Base-by-base conservation (phyloP, 2,329 filamentous ascomycete species). In the Diaporthe citri region DNA sequence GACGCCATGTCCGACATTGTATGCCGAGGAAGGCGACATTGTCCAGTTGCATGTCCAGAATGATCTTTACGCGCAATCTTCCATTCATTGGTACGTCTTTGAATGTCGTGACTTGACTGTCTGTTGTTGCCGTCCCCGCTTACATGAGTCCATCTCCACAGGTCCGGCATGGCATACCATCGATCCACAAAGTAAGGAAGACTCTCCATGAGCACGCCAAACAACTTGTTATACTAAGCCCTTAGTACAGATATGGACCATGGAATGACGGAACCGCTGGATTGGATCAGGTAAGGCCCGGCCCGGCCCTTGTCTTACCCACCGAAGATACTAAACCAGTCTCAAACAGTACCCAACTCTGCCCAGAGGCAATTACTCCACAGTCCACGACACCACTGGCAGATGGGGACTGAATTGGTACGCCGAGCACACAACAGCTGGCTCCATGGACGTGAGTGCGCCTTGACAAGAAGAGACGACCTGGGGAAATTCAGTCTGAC, bases 261-360 rank as follows among this genome's bases (percentile, higher is more conserved):
- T 77, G 76, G 76, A 77, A 77, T 25, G 76, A 77, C 15, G 76
- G 76, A 6, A 77, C 75, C 22, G 74, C 71, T 22, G 76, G 76
- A 28, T 17, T 77, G 10, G 74, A 72, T 7, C 76, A 77, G 60
- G 75, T 76, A 59, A 43, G 72, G 17, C 9, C 57, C 43, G 72
- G 17, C 9, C 70, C 28, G 62, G 25, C 72, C 10, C n/a, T 20
- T 48, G 31, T 25, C 31, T 28, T 25, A 52, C 25, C 31, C 12
- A n/a, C n/a, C 22, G 31, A 9, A 25, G 34, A 52, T 52, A 20
- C 46, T 52, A 34, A 67, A 25, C 10, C 31, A 39, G 6, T 25
- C 64, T n/a, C 20, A 70, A n/a, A 34, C 48, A 77, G 75, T 77
- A 72, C 34, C 75, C 75, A 25, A 74, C 74, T 3, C 56, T 77